Evolutionary conservation across 108 stramenopile species (phyloP).

Genomic region (Pseudonitzschia pungens): DNA sequence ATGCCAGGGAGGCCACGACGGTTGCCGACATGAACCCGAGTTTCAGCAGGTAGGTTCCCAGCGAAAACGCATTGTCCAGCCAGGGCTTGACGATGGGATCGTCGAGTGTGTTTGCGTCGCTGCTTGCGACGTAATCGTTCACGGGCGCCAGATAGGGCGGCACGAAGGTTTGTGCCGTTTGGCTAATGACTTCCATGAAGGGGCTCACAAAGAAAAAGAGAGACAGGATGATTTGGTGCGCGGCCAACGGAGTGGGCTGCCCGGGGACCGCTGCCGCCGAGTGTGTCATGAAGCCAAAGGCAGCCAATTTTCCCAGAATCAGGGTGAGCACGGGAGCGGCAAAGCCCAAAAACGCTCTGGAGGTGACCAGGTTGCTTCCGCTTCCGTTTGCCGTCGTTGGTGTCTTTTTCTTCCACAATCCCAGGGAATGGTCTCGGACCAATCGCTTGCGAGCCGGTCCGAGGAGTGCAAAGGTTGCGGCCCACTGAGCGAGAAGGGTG

Average conservation of each 20-base stretch:
- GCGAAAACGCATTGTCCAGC: conserved; percentile 36
- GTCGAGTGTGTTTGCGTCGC: conserved; percentile 24
- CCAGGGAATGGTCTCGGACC: conserved; percentile 39
- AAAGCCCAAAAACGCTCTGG: conserved; percentile 68
- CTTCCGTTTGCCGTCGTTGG: no score
- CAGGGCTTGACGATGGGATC: conserved; percentile 45
- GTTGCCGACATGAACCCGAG: conserved; percentile 59
- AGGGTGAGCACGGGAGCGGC: conserved; percentile 84
- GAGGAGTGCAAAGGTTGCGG: conserved; percentile 67
- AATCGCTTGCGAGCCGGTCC: conserved; percentile 63
- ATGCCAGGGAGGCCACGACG: conserved; percentile 62
- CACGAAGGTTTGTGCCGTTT: conserved; percentile 82
- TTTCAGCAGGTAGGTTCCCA: conserved; percentile 54
- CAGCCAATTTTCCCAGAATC: conserved; percentile 82
- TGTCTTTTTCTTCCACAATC: conserved; percentile 22
- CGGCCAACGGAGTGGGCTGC: conserved; percentile 75
- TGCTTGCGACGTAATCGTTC: conserved; percentile 28
- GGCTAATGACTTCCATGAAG: conserved; percentile 86
- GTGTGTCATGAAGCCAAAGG: conserved; percentile 90
- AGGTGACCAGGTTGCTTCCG: conserved; percentile 38
- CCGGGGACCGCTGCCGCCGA: conserved; percentile 80
- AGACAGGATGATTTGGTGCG: conserved; percentile 83
- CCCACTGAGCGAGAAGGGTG: conserved; percentile 70
- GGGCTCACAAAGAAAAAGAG: conserved; percentile 84
- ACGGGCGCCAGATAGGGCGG: conserved; percentile 58